Evolutionary conservation across 352 stramenopile genomes (phyloP), one percentile per base, ranked within the genome.

Genomic region (Aphanomyces astaci): DNA sequence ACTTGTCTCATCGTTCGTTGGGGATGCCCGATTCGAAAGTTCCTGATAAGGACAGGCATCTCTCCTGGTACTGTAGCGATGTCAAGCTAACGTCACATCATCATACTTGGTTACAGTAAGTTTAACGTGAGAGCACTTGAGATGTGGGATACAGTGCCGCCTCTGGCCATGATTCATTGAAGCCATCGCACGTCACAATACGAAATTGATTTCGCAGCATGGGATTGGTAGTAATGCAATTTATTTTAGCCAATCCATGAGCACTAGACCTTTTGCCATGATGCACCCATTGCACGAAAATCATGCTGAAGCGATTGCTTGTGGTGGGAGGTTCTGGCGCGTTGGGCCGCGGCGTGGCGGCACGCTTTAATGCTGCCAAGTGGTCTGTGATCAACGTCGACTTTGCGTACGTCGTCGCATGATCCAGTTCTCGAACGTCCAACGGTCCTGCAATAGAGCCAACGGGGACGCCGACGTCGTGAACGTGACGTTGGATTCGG

Each of bases 341-440:
- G 52, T 75, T 95, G 2, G 87, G 87, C 30, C 86, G 82, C 33
- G 82, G 81, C 39, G 78, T 92, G 36, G 75, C 87, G 45, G 75
- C 62, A 19, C 74, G 72, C 73, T 95, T 94, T 49, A 66, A 73
- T 45, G 77, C 78, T 40, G 77, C 78, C 3, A 81, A 81, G 2
- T 94, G 86, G 86, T 76, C 78, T 25, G 73, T 84, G 64, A 78
- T 88, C 22, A 92, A 84, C 0, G 74, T 92, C 19, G 87, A 90
- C 54, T 92, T 91, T 65, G 67, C 66, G 56, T 84, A 64, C 40
- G 78, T 79, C 32, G 56, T 24, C 13, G 36, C 25, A 19, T 15
- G 48, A 7, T 25, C 17, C 27, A 0, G 13, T 2, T 52, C 19
- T 39, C 1, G 39, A 4, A 17, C 17, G 13, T 36, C 19, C 25